Base-by-base conservation (phyloP, 768 basidiomycete genomes). In the Rhodotorula taiwanensis region DNA sequence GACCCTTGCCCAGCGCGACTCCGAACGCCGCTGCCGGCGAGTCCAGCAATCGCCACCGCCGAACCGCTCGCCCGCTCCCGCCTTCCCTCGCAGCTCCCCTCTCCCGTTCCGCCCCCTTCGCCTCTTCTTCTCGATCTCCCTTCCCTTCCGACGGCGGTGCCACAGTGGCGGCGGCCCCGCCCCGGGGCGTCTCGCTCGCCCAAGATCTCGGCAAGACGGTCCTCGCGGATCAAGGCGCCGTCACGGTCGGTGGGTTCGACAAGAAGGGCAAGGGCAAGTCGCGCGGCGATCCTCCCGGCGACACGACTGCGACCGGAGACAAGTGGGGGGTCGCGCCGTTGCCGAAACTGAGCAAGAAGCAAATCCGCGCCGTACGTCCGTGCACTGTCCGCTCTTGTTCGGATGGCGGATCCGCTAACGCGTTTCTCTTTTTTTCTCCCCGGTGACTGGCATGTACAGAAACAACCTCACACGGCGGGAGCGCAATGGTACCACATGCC, bases 401-500 rank as follows among this genome's bases (percentile, higher is more conserved):
- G n/a, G n/a, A n/a, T n/a, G n/a, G n/a, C n/a, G n/a, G n/a, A 25
- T 15, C 50, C 48, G 18, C n/a, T 55, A 8, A 25, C 34, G n/a
- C 39, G 21, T 39, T 21, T 14, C 39, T 30, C 59, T 23, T 13
- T n/a, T n/a, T n/a, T n/a, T n/a, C n/a, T n/a, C n/a, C n/a, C n/a
- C n/a, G n/a, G n/a, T n/a, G n/a, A n/a, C n/a, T n/a, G n/a, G 2
- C 21, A 4, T 23, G 21, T 2, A 30, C 52, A 92, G 89, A 72
- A 85, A 49, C 84, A 81, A 73, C 81, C 80, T 33, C 80, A 81
- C 70, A 91, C 88, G 1, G 82, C 89, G 8, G 89, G 90, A 0
- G 80, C 83, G 49, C 81, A 82, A 59, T 94, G 90, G 89, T 92
- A 89, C 74, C 87, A 92, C 75, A 80, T 93, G 58, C 88, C 90